phyloP scores from a whole-genome alignment of 306 rosid genomes.

The Pyrus pyrifolia region DNA sequence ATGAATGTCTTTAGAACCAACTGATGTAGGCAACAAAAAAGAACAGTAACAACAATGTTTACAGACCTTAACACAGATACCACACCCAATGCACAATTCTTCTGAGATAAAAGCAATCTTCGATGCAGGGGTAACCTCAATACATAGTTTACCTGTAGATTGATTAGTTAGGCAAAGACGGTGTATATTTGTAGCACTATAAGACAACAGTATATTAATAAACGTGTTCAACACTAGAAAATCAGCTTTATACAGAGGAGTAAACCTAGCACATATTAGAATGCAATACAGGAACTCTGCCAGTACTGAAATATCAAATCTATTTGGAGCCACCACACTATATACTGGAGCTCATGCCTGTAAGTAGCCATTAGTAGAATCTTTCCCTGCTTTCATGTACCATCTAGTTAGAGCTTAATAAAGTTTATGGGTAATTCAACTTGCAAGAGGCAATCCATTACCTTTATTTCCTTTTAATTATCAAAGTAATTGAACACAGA shows the following conservation, averaged over 20 bases:
- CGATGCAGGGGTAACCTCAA: conserved; percentile 68
- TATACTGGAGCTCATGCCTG: not conserved
- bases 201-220: not conserved
- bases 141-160: conserved; percentile 68
- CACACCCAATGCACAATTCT: conserved; percentile 94
- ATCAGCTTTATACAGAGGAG: not conserved
- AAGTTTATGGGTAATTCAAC: not conserved
- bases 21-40: not conserved
- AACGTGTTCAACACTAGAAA: not conserved
- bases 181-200: not conserved
- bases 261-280: not conserved
- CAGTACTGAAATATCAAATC: not conserved
- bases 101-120: conserved; percentile 89
- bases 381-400: not conserved
- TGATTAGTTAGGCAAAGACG: not conserved
- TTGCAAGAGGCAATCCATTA: not conserved
- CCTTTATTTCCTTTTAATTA: not conserved
- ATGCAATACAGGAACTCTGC: not conserved
- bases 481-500: not conserved
- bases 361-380: not conserved
- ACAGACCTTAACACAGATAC: conserved; percentile 91
- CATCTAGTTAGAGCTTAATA: not conserved
- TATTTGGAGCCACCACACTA: not conserved
- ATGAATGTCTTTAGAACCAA: not conserved
- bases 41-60: not conserved